A percentile compares a stretch with the other conserved stretches of the same genome.
phyloP scores from a whole-genome alignment of 2,329 filamentous ascomycete species.

The Monosporascus sp. region DNA sequence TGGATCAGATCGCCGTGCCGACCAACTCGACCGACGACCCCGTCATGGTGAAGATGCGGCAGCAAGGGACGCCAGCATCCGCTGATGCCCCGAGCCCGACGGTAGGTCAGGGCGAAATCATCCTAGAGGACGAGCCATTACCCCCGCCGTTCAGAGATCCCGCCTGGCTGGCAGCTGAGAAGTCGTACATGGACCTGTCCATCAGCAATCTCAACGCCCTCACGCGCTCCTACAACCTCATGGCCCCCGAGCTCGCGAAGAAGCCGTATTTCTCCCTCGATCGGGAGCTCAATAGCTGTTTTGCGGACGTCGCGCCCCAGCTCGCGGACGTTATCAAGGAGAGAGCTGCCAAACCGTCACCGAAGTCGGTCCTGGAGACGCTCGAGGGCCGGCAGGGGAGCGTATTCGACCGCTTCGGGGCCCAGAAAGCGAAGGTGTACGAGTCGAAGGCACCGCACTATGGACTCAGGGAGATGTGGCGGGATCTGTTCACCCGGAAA shows the following conservation, averaged over 20 bases:
- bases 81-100: conserved; percentile 5
- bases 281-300: conserved; percentile 77
- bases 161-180: conserved; percentile 68
- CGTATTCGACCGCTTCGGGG: conserved; percentile 57
- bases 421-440: conserved; percentile 56
- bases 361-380: conserved; percentile 35
- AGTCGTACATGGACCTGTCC: conserved; percentile 69
- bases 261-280: conserved; percentile 86
- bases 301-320: conserved; percentile 76
- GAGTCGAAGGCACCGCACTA: conserved; percentile 75
- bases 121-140: conserved; percentile 26
- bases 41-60: conserved; percentile 42
- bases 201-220: conserved; percentile 74
- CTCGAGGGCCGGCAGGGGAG: conserved; percentile 38
- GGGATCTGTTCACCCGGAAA: conserved; percentile 57
- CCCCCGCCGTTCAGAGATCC: conserved; percentile 70
- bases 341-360: conserved; percentile 47
- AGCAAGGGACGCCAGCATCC: conserved; percentile 19
- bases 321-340: conserved; percentile 69
- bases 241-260: conserved; percentile 87
- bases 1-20: conserved; percentile 43
- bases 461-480: conserved; percentile 86
- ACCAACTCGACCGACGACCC: conserved; percentile 44
- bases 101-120: conserved; percentile 1
- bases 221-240: conserved; percentile 86